A percentile compares a stretch with the other conserved stretches of the same genome.
phyloP scores from a whole-genome alignment of 2,329 filamentous ascomycete species.

The Monosporascus sp. region DNA sequence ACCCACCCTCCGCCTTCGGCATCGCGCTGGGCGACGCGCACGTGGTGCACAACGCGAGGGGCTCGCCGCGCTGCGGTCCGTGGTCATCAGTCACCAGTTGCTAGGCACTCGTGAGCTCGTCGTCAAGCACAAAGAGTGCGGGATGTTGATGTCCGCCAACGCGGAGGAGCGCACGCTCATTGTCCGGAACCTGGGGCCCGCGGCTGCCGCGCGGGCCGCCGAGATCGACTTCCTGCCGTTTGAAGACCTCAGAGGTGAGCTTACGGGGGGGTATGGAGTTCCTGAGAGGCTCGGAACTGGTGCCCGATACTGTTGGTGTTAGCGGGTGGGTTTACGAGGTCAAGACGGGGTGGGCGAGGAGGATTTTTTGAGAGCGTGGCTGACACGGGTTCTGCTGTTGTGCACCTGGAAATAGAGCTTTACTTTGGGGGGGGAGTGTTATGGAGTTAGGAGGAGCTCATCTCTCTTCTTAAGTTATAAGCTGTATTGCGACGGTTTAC shows the following conservation, averaged over 20 bases:
- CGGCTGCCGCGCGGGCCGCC: constrained; percentile 40
- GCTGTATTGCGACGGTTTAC: too few relatives aligned
- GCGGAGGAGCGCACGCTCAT: constrained; percentile 51
- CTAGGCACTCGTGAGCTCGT: constrained; percentile 72
- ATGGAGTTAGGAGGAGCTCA: too few relatives aligned
- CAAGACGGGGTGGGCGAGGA: constrained; percentile 60
- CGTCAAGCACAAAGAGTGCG: constrained; percentile 70
- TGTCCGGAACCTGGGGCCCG: constrained; percentile 51
- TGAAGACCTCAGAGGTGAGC: constrained; percentile 56
- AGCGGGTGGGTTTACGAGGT: constrained; percentile 78
- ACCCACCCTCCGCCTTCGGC: constrained; percentile 64
- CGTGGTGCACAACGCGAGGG: constrained; percentile 71
- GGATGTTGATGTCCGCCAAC: constrained; percentile 67
- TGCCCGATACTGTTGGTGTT: constrained; percentile 55
- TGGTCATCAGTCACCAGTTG: constrained; percentile 75
- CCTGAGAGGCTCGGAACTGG: constrained; percentile 53
- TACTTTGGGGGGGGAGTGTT: too few relatives aligned
- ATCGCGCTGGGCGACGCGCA: constrained; percentile 73
- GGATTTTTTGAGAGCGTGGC: constrained; percentile 32
- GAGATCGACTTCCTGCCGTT: constrained; percentile 63
- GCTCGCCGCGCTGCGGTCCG: constrained; percentile 62
- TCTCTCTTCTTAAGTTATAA: too few relatives aligned
- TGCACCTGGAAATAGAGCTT: too few relatives aligned
- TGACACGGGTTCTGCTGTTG: too few relatives aligned
- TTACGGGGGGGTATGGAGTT: constrained; percentile 61